Evolutionary conservation across 371 early-diverging fungal genomes (phyloP), one percentile per base, ranked within the genome.

Genomic region (Circinella minor): DNA sequence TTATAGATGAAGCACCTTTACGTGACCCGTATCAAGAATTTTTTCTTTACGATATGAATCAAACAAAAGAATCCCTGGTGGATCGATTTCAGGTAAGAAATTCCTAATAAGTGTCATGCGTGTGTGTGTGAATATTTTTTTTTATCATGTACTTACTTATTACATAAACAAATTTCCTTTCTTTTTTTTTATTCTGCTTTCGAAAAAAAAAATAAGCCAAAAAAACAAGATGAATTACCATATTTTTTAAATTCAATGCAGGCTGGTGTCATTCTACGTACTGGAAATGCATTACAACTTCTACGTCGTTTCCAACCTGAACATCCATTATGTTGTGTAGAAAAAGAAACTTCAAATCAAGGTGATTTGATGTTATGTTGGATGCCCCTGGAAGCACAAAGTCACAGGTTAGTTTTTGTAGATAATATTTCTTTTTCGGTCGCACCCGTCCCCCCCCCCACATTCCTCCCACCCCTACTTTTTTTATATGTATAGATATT

Each of bases 11-110:
- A n/a, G 38, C 57, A 47, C 34, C 27, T 11, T 36, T 70, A 13
- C 65, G 68, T 11, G 87, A 87, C 20, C 83, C 81, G 3, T 86
- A 82, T 39, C 61, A 51, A 0, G 88, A 87, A 62, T 86, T 86
- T 48, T 87, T 87, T 70, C 74, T 87, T 1, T 61, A 49, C 10
- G 61, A 57, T 57, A n/a, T 27, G 0, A 67, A 72, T 38, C 65
- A 62, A 38, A 65, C 9, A 36, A 55, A 37, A 3, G 54, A 54
- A 13, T 49, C 65, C 20, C 48, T 65, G 48, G 48, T 65, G 14
- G 51, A 54, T 10, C 65, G 65, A 37, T 65, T 47, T 65, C 65
- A 36, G 13, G 63, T 55, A 63, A n/a, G 57, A 57, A n/a, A 8
- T 4, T 27, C 4, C 15, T 57, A n/a, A 6, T 27, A 27, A 27